Conservation (phyloP, 768 basidiomycete genomes). For the Scleroderma citrinum region DNA sequence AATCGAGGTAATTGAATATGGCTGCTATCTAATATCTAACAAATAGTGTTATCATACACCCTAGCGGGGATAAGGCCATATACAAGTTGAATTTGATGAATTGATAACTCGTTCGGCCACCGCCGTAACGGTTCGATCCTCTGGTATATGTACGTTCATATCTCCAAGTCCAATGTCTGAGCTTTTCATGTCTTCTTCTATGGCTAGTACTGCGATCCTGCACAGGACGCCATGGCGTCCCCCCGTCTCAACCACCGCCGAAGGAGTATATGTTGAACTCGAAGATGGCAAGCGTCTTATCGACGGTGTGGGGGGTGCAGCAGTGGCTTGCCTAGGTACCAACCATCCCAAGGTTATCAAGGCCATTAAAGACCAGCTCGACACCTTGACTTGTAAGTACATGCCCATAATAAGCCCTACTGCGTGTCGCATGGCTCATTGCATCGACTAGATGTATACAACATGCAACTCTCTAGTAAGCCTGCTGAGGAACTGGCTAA, state of each 20-base stretch:
- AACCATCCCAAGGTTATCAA: slow-evolving; percentile 65
- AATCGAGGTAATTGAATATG: too few relatives aligned
- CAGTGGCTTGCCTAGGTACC: slow-evolving; percentile 74
- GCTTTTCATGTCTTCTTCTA: slow-evolving; percentile 1
- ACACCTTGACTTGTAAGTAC: slow-evolving; percentile 66
- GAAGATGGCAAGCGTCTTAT: slow-evolving; percentile 64
- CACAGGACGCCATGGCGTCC: slow-evolving; percentile 72
- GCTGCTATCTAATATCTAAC: too few relatives aligned
- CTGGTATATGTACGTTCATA: too few relatives aligned
- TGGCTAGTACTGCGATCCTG: slow-evolving; percentile 41
- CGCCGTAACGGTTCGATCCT: background rate
- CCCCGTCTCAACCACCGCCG: slow-evolving; percentile 56
- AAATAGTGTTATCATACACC: too few relatives aligned
- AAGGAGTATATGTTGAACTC: slow-evolving; percentile 68
- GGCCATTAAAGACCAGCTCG: slow-evolving; percentile 75
- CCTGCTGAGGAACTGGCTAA: slow-evolving; percentile 79
- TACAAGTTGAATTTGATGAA: background rate
- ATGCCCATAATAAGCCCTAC: background rate
- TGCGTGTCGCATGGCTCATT: background rate
- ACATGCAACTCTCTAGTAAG: slow-evolving; percentile 75
- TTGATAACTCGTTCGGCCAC: background rate
- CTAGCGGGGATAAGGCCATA: too few relatives aligned
- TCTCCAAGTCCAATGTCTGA: too few relatives aligned
- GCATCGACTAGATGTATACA: slow-evolving; percentile 64
- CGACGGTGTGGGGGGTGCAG: slow-evolving; percentile 83